Base-by-base conservation (phyloP, 208 protist genomes). In the Trypanosoma cruzi region DNA sequence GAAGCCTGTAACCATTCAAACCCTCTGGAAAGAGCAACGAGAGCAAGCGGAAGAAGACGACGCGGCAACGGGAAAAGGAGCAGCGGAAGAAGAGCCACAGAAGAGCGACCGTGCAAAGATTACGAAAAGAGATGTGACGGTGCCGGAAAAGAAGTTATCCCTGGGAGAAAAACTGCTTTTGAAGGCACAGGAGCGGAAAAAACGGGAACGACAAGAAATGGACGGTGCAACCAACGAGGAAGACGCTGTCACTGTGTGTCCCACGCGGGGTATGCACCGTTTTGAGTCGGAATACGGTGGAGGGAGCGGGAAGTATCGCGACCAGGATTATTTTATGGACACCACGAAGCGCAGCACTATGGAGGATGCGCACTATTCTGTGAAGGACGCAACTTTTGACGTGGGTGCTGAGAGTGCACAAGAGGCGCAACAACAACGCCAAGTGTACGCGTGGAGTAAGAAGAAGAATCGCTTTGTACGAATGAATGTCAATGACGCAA, bases 381-480 rank as follows among this genome's bases (percentile, higher is more conserved):
- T 97, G 31, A 88, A 89, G 68, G 88, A 96, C 55, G 93, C 90
- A 24, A 94, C 90, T 31, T 75, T 97, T 71, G 93, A 96, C 55
- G 88, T 97, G 10, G 73, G 69, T n/a, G 88, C 93, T 1, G 91
- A 97, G 55, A 94, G 85, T 18, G 87, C 85, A 20, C 79, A 90
- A 67, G 90, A 94, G 34, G 89, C 84, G 32, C 82, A 84, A 31
- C 85, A 91, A 77, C 91, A 97, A 75, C 85, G 94, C 16, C 71
- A 86, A 59, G 94, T 97, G 28, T 97, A 86, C 67, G 89, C 90
- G 32, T 97, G 94, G 92, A 96, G 84, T 74, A 96, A 95, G 70
- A 96, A 96, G 81, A 96, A 95, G 80, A 97, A 89, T 64, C 90
- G 92, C 54, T 97, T 95, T 80, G 84, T 96, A 3, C 82, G 91